phyloP scores from a whole-genome alignment of 306 rosid species.

The Ormosia emarginata region DNA sequence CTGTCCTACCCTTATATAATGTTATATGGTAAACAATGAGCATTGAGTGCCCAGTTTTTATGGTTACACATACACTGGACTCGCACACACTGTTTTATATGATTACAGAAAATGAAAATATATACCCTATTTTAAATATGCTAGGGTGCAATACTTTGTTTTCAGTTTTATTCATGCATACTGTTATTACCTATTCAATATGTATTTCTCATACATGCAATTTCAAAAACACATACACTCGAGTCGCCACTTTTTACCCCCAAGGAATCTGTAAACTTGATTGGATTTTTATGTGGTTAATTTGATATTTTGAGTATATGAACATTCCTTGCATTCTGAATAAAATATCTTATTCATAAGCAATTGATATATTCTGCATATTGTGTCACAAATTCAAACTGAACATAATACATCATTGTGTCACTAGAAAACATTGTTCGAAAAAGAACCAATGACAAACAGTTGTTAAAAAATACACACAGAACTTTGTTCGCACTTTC shows the following conservation, averaged over 20 bases:
- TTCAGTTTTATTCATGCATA: not conserved
- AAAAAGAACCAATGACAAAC: not conserved
- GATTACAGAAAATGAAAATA: not conserved
- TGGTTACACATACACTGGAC: not conserved
- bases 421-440: not conserved
- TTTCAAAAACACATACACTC: not conserved
- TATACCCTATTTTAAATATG: not conserved
- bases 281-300: not conserved
- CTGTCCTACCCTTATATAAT: not conserved
- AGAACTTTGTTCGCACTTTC: not conserved
- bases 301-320: not conserved
- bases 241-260: not conserved
- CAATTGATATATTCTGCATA: not conserved
- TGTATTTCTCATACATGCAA: not conserved
- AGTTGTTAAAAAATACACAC: not conserved
- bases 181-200: not conserved
- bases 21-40: not conserved
- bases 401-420: not conserved
- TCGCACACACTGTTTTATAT: not conserved
- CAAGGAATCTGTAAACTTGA: not conserved
- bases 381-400: not conserved
- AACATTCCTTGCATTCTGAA: not conserved
- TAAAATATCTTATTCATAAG: not conserved
- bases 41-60: not conserved
- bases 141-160: not conserved